phyloP scores from a whole-genome alignment of 1,284 basidiomycete species.

The Kwoniella shivajii region DNA sequence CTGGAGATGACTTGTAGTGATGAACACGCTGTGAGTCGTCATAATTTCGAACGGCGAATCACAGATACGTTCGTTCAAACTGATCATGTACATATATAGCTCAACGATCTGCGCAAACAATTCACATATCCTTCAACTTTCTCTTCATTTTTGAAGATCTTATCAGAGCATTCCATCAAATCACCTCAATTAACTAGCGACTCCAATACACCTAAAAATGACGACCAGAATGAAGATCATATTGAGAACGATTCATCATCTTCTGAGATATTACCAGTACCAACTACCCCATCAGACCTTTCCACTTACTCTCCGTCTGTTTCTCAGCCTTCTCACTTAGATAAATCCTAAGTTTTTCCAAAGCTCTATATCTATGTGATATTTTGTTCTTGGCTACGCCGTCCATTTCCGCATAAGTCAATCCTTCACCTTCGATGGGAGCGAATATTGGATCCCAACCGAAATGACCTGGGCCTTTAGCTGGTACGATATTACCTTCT shows the following conservation, averaged over 20 bases:
- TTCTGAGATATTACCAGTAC: neutral
- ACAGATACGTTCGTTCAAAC: neutral
- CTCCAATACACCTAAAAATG: neutral
- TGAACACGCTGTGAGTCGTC: constrained; percentile 22
- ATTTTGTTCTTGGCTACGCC: constrained; percentile 80
- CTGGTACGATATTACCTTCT: constrained; percentile 81
- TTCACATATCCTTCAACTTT: constrained; percentile 24
- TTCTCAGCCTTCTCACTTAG: constrained; percentile 52
- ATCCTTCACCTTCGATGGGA: constrained; percentile 58
- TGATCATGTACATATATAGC: constrained; percentile 7
- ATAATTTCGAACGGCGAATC: too few relatives aligned
- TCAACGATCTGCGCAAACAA: constrained; percentile 16
- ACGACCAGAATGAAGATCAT: neutral
- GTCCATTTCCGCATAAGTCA: constrained; percentile 88
- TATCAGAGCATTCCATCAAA: neutral
- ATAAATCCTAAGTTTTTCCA: constrained; percentile 76
- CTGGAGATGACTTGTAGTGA: constrained; percentile 27
- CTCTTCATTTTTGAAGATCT: constrained; percentile 2
- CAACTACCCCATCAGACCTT: neutral
- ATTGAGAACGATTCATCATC: neutral
- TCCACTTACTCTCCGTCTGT: neutral
- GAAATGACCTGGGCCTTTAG: constrained; percentile 75
- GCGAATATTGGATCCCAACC: constrained; percentile 95
- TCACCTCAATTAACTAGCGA: neutral
- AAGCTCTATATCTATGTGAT: constrained; percentile 85